phyloP scores from a whole-genome alignment of 2,329 filamentous ascomycete species.

The Hirsutella thompsonii region DNA sequence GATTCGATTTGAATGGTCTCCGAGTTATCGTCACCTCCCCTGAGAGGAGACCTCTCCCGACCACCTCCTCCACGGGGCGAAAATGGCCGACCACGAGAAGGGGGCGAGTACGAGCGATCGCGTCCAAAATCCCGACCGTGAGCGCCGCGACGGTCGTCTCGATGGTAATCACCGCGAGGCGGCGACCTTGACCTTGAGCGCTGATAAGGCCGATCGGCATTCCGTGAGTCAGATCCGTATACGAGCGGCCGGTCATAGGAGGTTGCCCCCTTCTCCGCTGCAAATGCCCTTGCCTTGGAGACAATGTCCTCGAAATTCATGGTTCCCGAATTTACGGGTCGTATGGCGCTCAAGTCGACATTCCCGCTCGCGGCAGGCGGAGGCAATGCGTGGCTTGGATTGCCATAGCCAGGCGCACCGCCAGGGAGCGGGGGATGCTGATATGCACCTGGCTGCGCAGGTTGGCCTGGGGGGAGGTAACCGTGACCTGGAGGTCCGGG shows the following conservation, averaged over 20 bases:
- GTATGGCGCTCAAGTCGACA: slow-evolving; percentile 68
- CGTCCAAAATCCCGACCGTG: slow-evolving; percentile 34
- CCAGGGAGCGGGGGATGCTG: slow-evolving; percentile 21
- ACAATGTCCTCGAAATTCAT: slow-evolving; percentile 77
- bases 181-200: slow-evolving; percentile 65
- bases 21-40: slow-evolving; percentile 50
- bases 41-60: slow-evolving; percentile 46
- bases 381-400: slow-evolving; percentile 37
- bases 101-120: slow-evolving; percentile 63
- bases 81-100: slow-evolving; percentile 40
- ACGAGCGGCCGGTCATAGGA: slow-evolving; percentile 45
- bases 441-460: slow-evolving; percentile 19
- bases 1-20: slow-evolving; percentile 83
- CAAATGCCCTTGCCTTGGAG: slow-evolving; percentile 71
- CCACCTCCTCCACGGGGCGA: slow-evolving; percentile 44
- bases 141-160: slow-evolving; percentile 66
- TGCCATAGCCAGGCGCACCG: slow-evolving; percentile 22
- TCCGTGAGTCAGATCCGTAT: slow-evolving; percentile 25
- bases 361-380: slow-evolving; percentile 63
- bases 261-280: slow-evolving; percentile 62
- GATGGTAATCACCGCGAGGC: slow-evolving; percentile 57
- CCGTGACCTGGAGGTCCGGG: slow-evolving; percentile 23
- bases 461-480: slow-evolving; percentile 24
- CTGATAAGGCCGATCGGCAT: slow-evolving; percentile 38
- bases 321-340: slow-evolving; percentile 66